Evolutionary conservation across 176 grass and related monocot species (phyloP).

Genomic region (Rhynchospora breviuscula): DNA sequence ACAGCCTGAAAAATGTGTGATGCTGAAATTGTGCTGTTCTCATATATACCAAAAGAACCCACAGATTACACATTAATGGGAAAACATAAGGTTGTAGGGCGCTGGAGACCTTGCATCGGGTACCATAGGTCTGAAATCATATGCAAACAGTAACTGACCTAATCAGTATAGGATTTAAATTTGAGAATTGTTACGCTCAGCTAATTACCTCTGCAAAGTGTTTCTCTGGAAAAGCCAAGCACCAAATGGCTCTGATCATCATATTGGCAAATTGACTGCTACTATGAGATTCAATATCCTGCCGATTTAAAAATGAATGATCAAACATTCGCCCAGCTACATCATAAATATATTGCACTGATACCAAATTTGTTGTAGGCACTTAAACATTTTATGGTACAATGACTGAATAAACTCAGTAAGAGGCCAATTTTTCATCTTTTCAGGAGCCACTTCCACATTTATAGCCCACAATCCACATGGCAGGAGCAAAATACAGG

Average conservation of each 20-base stretch:
- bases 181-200: neutral
- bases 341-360: no score
- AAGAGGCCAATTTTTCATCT: neutral
- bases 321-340: neutral
- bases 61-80: conserved; percentile 2
- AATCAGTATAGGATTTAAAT: conserved; percentile 3
- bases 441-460: neutral
- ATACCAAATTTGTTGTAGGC: no score
- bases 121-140: neutral
- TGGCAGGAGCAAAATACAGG: neutral
- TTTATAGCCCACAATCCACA: neutral
- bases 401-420: neutral
- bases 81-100: neutral
- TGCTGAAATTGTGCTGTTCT: neutral
- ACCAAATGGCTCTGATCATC: conserved; percentile 52
- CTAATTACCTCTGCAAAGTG: conserved; percentile 70
- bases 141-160: neutral
- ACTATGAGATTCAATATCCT: conserved; percentile 51
- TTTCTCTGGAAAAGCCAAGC: conserved; percentile 62
- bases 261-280: conserved; percentile 33
- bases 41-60: neutral
- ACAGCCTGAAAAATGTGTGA: neutral
- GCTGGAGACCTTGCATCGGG: neutral
- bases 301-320: neutral
- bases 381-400: no score